Percentiles rank a stretch among this genome's conserved stretches.
Conservation (phyloP, 805 yeast species). For the Hanseniaspora lachancei region DNA sequence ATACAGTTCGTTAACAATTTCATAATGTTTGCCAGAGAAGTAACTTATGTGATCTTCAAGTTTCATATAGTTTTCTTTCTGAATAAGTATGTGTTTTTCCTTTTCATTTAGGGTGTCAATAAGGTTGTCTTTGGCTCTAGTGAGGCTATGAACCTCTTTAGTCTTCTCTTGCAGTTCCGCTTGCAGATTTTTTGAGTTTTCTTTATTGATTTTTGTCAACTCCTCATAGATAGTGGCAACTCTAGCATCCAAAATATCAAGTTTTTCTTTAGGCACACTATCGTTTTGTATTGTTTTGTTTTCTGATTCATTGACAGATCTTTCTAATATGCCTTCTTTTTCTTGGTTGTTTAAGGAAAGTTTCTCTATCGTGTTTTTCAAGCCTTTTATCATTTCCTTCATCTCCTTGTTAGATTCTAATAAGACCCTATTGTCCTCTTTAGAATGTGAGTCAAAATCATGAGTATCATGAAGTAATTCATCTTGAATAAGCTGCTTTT, state of each 20-base stretch:
- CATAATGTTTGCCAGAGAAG: not conserved
- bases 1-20: not conserved
- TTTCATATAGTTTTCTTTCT: not conserved
- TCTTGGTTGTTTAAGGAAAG: not conserved
- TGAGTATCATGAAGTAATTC: conserved; percentile 10
- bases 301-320: not conserved
- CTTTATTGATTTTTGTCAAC: not conserved
- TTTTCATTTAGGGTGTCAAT: not conserved
- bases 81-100: not conserved
- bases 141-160: not conserved
- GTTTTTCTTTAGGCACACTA: not conserved
- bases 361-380: not conserved
- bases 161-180: not conserved
- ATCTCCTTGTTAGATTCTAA: not conserved
- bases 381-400: not conserved
- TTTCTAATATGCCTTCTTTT: not conserved
- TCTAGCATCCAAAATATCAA: not conserved
- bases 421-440: not conserved
- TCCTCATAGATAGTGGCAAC: not conserved
- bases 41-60: not conserved
- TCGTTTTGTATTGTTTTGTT: not conserved
- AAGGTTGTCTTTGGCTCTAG: not conserved
- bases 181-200: not conserved
- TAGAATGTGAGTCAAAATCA: not conserved
- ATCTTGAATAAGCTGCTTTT: conserved; percentile 9